Evolutionary conservation across 106 monocot species (phyloP).

Genomic region (Narthecium ossifragum): DNA sequence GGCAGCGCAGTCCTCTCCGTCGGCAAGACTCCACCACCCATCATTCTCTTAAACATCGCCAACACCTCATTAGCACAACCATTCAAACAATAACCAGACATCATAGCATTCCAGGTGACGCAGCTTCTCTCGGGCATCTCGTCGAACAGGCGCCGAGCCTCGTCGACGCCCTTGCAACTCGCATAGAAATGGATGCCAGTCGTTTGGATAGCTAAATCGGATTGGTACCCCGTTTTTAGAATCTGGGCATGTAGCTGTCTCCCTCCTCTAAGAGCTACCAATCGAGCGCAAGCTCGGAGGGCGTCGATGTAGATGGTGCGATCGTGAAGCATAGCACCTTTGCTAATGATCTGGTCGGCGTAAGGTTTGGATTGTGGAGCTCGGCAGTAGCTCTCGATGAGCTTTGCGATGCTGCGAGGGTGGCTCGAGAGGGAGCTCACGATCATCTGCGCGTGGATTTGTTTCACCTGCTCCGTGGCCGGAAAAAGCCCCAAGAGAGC

Average conservation of each 20-base stretch:
- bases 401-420: background rate
- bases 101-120: conserved; percentile 26
- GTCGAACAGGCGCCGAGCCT: conserved; percentile 29
- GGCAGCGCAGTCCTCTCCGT: conserved; percentile 24
- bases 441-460: conserved; percentile 41
- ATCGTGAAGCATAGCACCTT: no score
- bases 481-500: conserved; percentile 3
- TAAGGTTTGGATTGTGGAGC: no score
- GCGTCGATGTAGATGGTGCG: conserved; percentile 13
- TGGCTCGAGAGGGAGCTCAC: conserved; percentile 5
- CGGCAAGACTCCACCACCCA: background rate
- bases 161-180: conserved; percentile 9
- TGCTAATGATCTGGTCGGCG: no score
- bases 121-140: conserved; percentile 21
- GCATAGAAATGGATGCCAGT: conserved; percentile 30
- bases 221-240: conserved; percentile 15
- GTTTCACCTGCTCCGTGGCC: conserved; percentile 15
- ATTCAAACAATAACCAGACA: conserved; percentile 15
- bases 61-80: conserved; percentile 3
- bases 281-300: conserved; percentile 22
- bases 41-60: conserved; percentile 18
- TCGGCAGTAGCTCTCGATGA: conserved; percentile 20
- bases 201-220: conserved; percentile 18
- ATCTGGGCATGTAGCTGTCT: conserved; percentile 13
- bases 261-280: conserved; percentile 8